phyloP scores from a whole-genome alignment of 1,284 basidiomycete species.

The Acaromyces ingoldii region DNA sequence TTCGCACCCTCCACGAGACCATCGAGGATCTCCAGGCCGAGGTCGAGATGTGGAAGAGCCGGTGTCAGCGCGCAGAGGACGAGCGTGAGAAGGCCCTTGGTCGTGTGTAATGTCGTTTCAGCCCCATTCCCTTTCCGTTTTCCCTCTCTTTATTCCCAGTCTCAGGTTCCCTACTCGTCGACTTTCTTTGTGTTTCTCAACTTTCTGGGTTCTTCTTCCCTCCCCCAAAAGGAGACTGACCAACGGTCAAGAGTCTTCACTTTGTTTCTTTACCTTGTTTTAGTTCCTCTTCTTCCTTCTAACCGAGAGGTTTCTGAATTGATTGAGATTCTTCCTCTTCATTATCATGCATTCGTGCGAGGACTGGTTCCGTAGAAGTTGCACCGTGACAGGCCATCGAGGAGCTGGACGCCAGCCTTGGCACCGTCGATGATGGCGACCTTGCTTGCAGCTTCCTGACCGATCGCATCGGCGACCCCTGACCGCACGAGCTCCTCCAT shows the following conservation, averaged over 20 bases:
- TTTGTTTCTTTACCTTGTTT: background rate
- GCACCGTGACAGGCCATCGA: conserved; percentile 62
- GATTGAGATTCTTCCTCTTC: background rate
- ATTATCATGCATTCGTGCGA: background rate
- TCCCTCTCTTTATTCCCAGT: too few species aligned
- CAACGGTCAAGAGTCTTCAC: background rate
- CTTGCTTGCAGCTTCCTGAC: background rate
- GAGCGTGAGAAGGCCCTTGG: conserved; percentile 28
- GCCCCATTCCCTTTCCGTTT: background rate
- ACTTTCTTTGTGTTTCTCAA: too few species aligned
- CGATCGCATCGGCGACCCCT: conserved; percentile 9
- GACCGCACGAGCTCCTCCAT: conserved; percentile 23
- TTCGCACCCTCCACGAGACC: conserved; percentile 36
- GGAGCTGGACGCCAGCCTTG: conserved; percentile 63
- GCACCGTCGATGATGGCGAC: conserved; percentile 60
- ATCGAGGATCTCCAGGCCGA: conserved; percentile 38
- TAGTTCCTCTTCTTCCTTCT: background rate
- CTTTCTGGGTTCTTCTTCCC: too few species aligned
- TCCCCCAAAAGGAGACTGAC: background rate
- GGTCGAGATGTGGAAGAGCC: conserved; percentile 42
- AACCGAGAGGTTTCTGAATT: background rate
- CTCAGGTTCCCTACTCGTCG: too few species aligned
- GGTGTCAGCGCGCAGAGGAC: conserved; percentile 40
- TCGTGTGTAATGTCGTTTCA: background rate
- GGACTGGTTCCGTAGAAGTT: conserved; percentile 63